These are phyloP conservation scores for Malus sylvestris DNA, from an alignment of 306 rosid genomes.

Conservation along the genomic window DNA sequence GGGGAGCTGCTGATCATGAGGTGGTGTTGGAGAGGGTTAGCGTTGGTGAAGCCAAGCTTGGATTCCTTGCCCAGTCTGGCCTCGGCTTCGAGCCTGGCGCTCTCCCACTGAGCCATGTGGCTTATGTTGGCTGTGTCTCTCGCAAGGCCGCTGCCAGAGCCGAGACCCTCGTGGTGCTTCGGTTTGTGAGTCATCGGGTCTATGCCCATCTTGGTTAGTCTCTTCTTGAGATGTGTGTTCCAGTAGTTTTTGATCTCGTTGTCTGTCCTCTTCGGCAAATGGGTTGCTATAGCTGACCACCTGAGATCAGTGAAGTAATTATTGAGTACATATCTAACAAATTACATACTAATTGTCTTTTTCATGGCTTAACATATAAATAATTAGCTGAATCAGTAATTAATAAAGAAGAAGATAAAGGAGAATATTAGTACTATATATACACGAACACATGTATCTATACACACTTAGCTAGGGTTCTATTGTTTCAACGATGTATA, in stretches of 20 bases:
- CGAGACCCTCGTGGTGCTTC: constrained; percentile 19
- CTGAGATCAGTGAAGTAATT: constrained; percentile 20
- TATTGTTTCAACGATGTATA: too few species aligned
- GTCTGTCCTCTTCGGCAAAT: constrained; percentile 86
- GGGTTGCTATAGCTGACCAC: constrained; percentile 99
- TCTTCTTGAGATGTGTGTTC: constrained; percentile 94
- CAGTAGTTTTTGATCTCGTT: constrained; percentile 95
- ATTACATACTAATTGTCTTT: neutral
- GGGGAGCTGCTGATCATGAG: constrained; percentile 12
- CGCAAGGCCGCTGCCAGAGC: constrained; percentile 53
- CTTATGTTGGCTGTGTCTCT: constrained; percentile 76
- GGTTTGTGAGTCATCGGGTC: constrained; percentile 95
- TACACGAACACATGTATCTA: too few species aligned
- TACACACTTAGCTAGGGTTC: too few species aligned
- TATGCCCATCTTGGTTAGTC: constrained; percentile 89
- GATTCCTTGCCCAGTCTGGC: constrained; percentile 85
- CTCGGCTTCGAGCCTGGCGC: constrained; percentile 98
- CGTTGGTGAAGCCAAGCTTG: constrained; percentile 28
- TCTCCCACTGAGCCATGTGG: constrained; percentile 99
- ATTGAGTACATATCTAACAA: neutral
- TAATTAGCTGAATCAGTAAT: too few species aligned
- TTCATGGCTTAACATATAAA: neutral
- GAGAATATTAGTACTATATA: too few species aligned
- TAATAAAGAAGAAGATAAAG: too few species aligned
- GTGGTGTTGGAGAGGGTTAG: constrained; percentile 34